These are phyloP conservation scores for Chalaropsis thielavioides DNA, from an alignment of 2,329 filamentous ascomycete genomes.

Conservation along the genomic window DNA sequence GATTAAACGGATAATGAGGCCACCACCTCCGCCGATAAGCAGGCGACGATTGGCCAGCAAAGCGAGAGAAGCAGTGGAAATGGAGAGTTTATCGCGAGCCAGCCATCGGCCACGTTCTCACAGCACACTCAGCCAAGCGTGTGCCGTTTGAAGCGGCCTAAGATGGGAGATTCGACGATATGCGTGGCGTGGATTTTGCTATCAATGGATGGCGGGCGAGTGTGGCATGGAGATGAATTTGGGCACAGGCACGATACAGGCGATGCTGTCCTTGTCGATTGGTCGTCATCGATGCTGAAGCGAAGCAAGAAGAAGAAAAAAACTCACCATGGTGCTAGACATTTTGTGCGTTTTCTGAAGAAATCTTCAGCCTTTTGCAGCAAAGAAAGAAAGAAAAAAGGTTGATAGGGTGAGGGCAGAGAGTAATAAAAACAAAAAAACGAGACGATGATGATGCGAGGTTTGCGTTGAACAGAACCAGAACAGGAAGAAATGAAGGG, in stretches of 20 bases:
- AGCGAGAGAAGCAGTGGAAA: background rate
- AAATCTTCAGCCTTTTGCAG: background rate
- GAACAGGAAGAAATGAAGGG: slow-evolving; percentile 2
- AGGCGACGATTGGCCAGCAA: background rate
- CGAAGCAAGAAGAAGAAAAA: background rate
- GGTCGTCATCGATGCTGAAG: background rate
- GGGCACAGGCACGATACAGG: background rate
- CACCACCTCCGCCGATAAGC: background rate
- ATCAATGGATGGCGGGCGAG: background rate
- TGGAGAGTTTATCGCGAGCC: background rate
- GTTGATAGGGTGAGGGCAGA: slow-evolving; percentile 1
- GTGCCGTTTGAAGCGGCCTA: background rate
- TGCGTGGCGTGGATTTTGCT: background rate
- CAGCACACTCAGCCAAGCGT: background rate
- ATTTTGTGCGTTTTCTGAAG: slow-evolving; percentile 8
- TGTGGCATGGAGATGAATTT: background rate
- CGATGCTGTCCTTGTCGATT: background rate
- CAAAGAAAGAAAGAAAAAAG: background rate
- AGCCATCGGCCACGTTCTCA: background rate
- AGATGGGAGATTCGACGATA: background rate
- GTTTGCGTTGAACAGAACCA: background rate
- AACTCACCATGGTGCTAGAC: slow-evolving; percentile 14
- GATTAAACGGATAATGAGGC: background rate
- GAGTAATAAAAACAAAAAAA: slow-evolving; percentile 4
- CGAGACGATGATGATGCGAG: background rate